Base-by-base conservation (phyloP, 1,284 basidiomycete genomes). In the Mycosarcoma mackinlayi region DNA sequence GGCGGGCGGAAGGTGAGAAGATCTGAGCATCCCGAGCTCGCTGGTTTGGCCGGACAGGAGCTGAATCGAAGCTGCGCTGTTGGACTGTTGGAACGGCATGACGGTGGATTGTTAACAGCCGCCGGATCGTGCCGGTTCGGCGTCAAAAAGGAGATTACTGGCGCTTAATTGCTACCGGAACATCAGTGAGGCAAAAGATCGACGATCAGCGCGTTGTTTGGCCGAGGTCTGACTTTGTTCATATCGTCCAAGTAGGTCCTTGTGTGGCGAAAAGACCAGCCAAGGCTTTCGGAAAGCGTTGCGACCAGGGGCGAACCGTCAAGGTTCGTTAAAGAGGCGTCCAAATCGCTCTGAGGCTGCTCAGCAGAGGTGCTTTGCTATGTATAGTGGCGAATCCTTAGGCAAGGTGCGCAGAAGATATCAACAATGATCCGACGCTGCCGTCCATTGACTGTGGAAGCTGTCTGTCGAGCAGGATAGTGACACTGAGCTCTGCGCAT, bases 31-130 rank as follows among this genome's bases (percentile, higher is more conserved):
- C 21, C 18, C 38, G 18, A 51, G 39, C 9, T 59, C 47, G 13
- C 40, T 35, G 14, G 33, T 37, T 3, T 52, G 28, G 13, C 47
- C 38, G 4, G 56, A 37, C 6, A 66, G 34, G 7, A 60, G 38
- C 53, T 66, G 63, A 34, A 45, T 60, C 5, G 63, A 66, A 18
- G 52, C 57, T 35, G 44, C 52, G 35, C 52, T 66, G 24, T 47
- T 27, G 18, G 57, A 56, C 25, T 30, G 56, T 27, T 66, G 63
- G 33, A 60, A 60, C 11, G 63, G 63, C 63, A 66, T 66, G 24
- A 24, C 45, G 14, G 33, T 13, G 18, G 10, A 34, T 25, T 30
- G 16, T n/a, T 27, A n/a, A 42, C n/a, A 27, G 19, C 16, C 25
- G 24, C 30, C 23, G 27, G 31, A 14, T 18, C 24, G 33, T 7